Percentiles rank a stretch among this genome's conserved stretches.
Conservation (phyloP, 441 rosid genomes). For the Erodium moschatum region DNA sequence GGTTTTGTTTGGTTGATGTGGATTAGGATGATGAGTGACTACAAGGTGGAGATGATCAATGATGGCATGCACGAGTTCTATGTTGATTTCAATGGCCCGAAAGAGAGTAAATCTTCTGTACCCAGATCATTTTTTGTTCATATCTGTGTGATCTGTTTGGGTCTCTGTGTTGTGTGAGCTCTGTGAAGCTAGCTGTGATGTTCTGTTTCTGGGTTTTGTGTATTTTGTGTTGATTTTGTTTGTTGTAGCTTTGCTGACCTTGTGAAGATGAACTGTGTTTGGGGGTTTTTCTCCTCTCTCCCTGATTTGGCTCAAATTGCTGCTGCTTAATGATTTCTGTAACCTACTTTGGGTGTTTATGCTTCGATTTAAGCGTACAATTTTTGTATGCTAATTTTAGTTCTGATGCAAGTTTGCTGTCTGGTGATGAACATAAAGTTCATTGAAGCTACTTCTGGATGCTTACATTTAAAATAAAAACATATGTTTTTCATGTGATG, state of each 20-base stretch:
- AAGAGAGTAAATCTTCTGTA: slow-evolving; percentile 39
- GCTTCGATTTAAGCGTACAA: background rate
- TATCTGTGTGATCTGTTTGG: slow-evolving; percentile 16
- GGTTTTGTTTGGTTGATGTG: slow-evolving; percentile 18
- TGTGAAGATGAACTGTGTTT: too few relatives aligned
- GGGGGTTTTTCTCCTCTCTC: too few relatives aligned
- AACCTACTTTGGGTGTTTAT: slow-evolving; percentile 15
- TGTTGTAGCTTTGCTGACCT: too few relatives aligned
- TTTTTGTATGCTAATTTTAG: background rate
- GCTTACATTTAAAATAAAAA: too few relatives aligned
- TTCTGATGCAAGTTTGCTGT: slow-evolving; percentile 23
- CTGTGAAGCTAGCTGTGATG: background rate
- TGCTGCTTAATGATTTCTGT: too few relatives aligned
- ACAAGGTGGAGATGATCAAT: slow-evolving; percentile 70
- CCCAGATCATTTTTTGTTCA: background rate
- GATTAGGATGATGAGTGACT: slow-evolving; percentile 68
- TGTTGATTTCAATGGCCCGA: slow-evolving; percentile 69
- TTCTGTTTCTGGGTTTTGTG: slow-evolving; percentile 20
- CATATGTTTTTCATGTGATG: too few relatives aligned
- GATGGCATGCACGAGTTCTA: slow-evolving; percentile 69
- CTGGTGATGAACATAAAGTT: slow-evolving; percentile 17
- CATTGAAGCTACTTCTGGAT: too few relatives aligned
- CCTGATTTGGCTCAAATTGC: too few relatives aligned
- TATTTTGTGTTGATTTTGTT: slow-evolving; percentile 1
- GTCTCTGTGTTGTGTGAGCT: background rate